Evolutionary conservation across 306 rosid species (phyloP).

Genomic region (Medicago truncatula): MtrunA17r5.0-ANR NC_053048.1:44077001-44077500

Average conservation of each 20-base stretch:
- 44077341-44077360: neutral
- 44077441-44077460: too few relatives aligned
- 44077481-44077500: too few relatives aligned
- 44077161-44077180: constrained; percentile 89
- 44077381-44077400: neutral
- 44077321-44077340: neutral
- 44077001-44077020: constrained; percentile 6
- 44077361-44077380: neutral
- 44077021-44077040: constrained; percentile 11
- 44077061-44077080: constrained; percentile 22
- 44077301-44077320: neutral
- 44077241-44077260: neutral
- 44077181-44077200: constrained; percentile 15
- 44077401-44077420: too few relatives aligned
- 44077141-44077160: constrained; percentile 90
- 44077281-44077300: neutral
- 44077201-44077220: neutral
- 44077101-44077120: constrained; percentile 99
- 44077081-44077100: constrained; percentile 97
- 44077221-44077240: neutral
- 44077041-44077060: constrained; percentile 4
- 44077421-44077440: neutral
- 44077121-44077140: constrained; percentile 96
- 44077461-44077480: neutral
- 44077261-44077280: neutral